phyloP scores from a whole-genome alignment of 1,139 yeast species.

The Sugiyamaella xylanicola region DNA sequence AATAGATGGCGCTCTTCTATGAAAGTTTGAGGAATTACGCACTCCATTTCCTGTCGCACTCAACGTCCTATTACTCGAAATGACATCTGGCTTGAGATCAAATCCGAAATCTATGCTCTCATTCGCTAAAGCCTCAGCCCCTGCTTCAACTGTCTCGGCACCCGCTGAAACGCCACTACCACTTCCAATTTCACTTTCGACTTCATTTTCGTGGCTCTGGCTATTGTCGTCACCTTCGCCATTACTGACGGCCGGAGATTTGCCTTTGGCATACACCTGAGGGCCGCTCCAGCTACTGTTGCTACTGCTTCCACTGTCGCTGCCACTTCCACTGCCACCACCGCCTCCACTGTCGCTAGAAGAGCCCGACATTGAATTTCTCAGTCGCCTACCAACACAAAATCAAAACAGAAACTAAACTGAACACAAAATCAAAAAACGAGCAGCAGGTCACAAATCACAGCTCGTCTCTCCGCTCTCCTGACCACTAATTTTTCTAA shows the following conservation, averaged over 20 bases:
- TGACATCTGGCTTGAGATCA: constrained; percentile 20
- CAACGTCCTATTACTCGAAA: constrained; percentile 15
- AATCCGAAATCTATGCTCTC: constrained; percentile 16
- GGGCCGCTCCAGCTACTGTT: constrained; percentile 5
- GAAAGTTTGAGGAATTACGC: too few species aligned
- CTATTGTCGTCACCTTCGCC: neutral
- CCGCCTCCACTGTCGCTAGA: constrained; percentile 1
- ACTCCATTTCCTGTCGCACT: constrained; percentile 8
- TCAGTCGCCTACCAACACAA: too few species aligned
- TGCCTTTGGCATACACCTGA: constrained; percentile 12
- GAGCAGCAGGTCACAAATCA: too few species aligned
- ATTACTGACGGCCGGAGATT: neutral
- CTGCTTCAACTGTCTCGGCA: neutral
- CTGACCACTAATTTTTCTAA: neutral
- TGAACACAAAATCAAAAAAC: too few species aligned
- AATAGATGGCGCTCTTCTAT: constrained; percentile 15
- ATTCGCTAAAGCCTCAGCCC: neutral
- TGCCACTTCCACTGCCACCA: neutral
- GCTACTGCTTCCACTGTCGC: neutral
- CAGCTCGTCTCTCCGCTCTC: neutral
- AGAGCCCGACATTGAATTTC: constrained; percentile 8
- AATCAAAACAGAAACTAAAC: too few species aligned
- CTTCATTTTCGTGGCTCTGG: neutral
- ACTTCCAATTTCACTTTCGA: too few species aligned
- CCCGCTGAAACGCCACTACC: too few species aligned